These are phyloP conservation scores for Pyrrhoderma lamaoense DNA, from an alignment of 1,284 basidiomycete genomes.

Conservation along the genomic window DNA sequence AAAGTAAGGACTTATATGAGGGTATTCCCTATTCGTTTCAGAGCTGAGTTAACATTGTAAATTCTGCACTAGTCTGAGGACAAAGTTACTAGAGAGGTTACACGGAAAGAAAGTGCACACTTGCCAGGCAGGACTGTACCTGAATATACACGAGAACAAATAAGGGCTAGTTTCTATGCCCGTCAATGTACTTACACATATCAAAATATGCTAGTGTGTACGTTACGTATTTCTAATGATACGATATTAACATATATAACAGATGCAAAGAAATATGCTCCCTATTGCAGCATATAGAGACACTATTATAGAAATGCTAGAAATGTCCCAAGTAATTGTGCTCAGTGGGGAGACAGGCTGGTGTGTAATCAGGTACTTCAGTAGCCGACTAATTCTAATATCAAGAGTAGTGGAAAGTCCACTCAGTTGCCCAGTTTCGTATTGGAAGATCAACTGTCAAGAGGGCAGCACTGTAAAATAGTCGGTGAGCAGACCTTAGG, in stretches of 20 bases:
- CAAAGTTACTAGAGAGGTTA: neutral
- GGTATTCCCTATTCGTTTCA: neutral
- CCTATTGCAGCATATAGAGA: constrained; percentile 87
- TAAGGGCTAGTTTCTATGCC: constrained; percentile 52
- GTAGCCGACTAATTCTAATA: constrained; percentile 6
- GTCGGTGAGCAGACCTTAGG: constrained; percentile 30
- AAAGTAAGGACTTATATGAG: constrained; percentile 3
- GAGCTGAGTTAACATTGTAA: neutral
- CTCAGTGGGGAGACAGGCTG: constrained; percentile 98
- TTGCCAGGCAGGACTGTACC: neutral
- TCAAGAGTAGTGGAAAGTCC: constrained; percentile 81
- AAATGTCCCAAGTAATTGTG: constrained; percentile 82
- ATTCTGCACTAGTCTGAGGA: neutral
- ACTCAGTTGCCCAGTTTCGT: constrained; percentile 96
- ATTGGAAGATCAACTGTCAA: constrained; percentile 82
- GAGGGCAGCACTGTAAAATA: constrained; percentile 84
- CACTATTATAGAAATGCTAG: constrained; percentile 67
- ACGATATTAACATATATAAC: constrained; percentile 16
- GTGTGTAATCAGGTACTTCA: constrained; percentile 32
- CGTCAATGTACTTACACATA: constrained; percentile 63
- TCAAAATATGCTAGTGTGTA: constrained; percentile 79
- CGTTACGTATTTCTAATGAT: constrained; percentile 10
- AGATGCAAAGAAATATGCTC: constrained; percentile 68
- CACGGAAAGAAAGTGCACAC: neutral
- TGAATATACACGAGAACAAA: constrained; percentile 21